Conservation (phyloP, 768 basidiomycete species). For the Pulveroboletus sp. region DNA sequence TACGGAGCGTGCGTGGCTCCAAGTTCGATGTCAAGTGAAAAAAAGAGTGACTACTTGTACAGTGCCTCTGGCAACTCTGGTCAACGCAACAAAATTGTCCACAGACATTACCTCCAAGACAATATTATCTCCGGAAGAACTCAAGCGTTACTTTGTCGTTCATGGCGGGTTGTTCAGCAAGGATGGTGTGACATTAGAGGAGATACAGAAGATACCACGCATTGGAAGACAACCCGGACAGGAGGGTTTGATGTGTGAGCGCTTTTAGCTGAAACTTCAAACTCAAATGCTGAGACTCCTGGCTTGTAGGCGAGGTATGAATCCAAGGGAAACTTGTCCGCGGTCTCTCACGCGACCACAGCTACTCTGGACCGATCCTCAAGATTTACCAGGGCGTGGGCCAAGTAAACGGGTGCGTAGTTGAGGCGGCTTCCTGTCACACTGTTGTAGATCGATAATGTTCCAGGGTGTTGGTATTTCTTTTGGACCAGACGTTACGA, state of each 20-base stretch:
- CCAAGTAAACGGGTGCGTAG: slow-evolving; percentile 88
- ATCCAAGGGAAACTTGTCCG: not conserved
- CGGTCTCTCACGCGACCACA: slow-evolving; percentile 29
- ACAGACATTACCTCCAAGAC: slow-evolving; percentile 35
- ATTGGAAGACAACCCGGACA: slow-evolving; percentile 89
- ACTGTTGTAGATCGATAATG: slow-evolving; percentile 11
- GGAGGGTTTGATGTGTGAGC: slow-evolving; percentile 90
- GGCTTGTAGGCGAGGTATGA: slow-evolving; percentile 55
- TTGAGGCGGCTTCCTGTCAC: slow-evolving; percentile 1
- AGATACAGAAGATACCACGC: slow-evolving; percentile 83
- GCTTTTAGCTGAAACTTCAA: slow-evolving; percentile 2
- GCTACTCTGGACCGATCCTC: slow-evolving; percentile 96
- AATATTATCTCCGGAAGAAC: slow-evolving; percentile 79
- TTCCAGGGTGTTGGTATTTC: slow-evolving; percentile 86
- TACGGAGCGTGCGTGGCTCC: slow-evolving; percentile 60
- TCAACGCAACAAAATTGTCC: slow-evolving; percentile 65
- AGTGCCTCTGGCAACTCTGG: slow-evolving; percentile 89
- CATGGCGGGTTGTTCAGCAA: slow-evolving; percentile 96
- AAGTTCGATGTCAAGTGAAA: not conserved
- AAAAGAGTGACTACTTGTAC: slow-evolving; percentile 5
- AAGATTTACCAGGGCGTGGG: slow-evolving; percentile 80
- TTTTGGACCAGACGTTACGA: slow-evolving; percentile 94
- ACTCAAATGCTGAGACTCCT: slow-evolving; percentile 5
- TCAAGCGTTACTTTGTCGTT: slow-evolving; percentile 88
- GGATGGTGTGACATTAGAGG: slow-evolving; percentile 91